Base-by-base conservation (phyloP, 78 protist species). In the Dictyostelium citrinum region DNA sequence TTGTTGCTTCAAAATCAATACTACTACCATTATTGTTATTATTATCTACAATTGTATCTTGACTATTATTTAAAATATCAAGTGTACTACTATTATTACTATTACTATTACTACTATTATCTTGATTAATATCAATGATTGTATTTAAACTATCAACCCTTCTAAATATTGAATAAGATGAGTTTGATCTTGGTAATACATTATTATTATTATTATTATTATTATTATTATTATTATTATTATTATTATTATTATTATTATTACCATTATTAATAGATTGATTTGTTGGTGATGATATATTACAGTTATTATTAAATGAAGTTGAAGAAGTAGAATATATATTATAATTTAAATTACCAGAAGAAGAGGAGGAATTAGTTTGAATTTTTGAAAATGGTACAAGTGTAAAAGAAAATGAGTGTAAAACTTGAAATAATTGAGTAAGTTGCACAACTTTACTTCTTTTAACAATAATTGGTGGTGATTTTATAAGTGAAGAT, bases 391-490 rank as follows among this genome's bases (percentile, higher is more conserved):
- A 55, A 41, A 85, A 31, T 20, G 80, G 37, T 22, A 88, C 71
- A 22, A 33, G 17, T 31, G 85, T 72, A 55, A 88, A 88, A 20
- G 93, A 31, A 35, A 88, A 12, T 41, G 81, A 20, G 3, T 67
- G 67, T 2, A 88, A 12, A 10, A 78, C 81, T 6, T 29, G 43
- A 72, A 88, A 88, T 10, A 88, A 22, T 64, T 88, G 93, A 2
- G 45, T n/a, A 67, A 88, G 55, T 64, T 88, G 93, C 0, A 41
- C 37, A 5, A 78, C 82, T 46, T 49, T 76, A 35, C 60, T 67
- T 27, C 93, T 67, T 46, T 67, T 58, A 24, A 84, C 31, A 10
- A 75, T 39, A n/a, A 11, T 20, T 11, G 92, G 81, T 24, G 83
- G 83, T 61, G 41, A n/a, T 64, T 85, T 76, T 24, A 51, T 58